Percentiles rank a stretch among this genome's conserved stretches.
These are phyloP conservation scores for Turritis glabra DNA, from an alignment of 345 rosid genomes.

Conservation along the genomic window DNA sequence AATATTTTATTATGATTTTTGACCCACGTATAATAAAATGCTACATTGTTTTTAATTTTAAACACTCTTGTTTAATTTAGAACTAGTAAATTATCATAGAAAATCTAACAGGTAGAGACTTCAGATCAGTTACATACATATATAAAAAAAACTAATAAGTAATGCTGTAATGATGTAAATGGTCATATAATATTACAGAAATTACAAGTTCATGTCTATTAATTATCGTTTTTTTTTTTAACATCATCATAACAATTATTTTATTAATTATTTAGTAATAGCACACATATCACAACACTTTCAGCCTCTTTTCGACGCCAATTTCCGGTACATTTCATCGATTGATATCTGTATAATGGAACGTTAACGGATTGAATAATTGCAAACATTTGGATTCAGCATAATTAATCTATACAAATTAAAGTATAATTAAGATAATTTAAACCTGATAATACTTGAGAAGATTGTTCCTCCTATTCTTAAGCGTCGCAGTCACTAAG, in stretches of 20 bases:
- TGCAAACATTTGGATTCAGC: not conserved
- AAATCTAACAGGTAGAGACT: too few relatives aligned
- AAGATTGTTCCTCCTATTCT: conserved; percentile 75
- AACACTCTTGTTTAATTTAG: too few relatives aligned
- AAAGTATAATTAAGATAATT: not conserved
- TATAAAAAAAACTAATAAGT: too few relatives aligned
- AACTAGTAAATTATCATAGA: too few relatives aligned
- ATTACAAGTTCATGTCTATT: not conserved
- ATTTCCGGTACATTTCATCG: conserved; percentile 54
- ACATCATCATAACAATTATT: too few relatives aligned
- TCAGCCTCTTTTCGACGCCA: conserved; percentile 40
- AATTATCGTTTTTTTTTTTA: too few relatives aligned
- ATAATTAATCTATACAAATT: not conserved
- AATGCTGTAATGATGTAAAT: not conserved
- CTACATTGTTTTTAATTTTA: too few relatives aligned
- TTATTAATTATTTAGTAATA: not conserved
- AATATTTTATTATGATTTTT: too few relatives aligned
- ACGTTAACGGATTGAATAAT: not conserved
- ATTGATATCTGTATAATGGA: conserved; percentile 52
- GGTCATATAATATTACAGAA: not conserved
- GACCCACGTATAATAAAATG: too few relatives aligned
- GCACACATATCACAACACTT: conserved; percentile 1
- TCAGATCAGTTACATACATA: too few relatives aligned
- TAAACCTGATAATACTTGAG: conserved; percentile 67
- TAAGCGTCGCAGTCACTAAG: conserved; percentile 84